Evolutionary conservation across 371 early-diverging fungal species (phyloP), one percentile per base, ranked within the genome.

Genomic region (Mucor sp.): DNA sequence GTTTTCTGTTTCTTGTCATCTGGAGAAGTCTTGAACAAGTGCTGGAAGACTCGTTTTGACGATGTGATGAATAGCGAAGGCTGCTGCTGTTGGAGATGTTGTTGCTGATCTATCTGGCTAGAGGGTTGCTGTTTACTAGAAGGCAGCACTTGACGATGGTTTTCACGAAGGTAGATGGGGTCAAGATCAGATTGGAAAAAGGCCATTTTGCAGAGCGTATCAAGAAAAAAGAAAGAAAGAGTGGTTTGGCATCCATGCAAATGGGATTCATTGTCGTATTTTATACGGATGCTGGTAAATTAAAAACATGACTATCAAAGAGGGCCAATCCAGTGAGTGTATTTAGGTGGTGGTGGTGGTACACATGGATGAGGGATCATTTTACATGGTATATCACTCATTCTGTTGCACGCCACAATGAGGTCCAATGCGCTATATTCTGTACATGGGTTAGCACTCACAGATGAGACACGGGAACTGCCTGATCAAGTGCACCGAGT

Each of bases 121-220:
- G 32, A 6, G 27, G 27, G 14, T 12, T 15, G 27, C 15, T 27
- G 27, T 3, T 41, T 41, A n/a, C n/a, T n/a, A 5, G 19, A 19
- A 30, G n/a, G 11, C 21, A 30, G 14, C 35, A 19, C 44, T 19
- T 59, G 50, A 59, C 53, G 53, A 58, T 71, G 67, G 17, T 71
- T 39, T 67, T 71, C 67, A 25, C 71, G 62, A 53, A 71, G 71
- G 33, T 62, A 66, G 15, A 67, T 56, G 32, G 63, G 67, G n/a
- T 71, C 67, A 21, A 71, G 23, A 27, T 71, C 71, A 8, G 63
- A 55, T 66, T 62, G 71, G 9, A 70, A 70, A 32, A 62, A 70
- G 14, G 66, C 53, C 72, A 72, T 72, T 30, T 53, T 53, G 23
- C 8, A 19, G 47, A 25, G 12, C 3, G 2, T 53, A 12, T 50